Conservation (phyloP, 2,329 filamentous ascomycete species). For the Pseudocercospora fijiensis region DNA sequence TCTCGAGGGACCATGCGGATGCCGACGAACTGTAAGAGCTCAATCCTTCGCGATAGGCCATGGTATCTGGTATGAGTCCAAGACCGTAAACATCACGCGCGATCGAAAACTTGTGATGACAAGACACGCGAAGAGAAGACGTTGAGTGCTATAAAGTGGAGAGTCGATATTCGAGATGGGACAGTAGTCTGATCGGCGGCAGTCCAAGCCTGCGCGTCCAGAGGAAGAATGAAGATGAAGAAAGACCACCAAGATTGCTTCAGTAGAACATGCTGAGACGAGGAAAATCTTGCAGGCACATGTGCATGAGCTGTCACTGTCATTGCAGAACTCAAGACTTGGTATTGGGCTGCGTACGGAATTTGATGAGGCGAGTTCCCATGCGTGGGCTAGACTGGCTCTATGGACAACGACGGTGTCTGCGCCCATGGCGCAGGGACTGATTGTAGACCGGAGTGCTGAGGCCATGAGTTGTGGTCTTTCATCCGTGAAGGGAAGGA, state of each 20-base stretch:
- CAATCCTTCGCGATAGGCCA: not conserved
- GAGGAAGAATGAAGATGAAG: too few species aligned
- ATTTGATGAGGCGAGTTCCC: not conserved
- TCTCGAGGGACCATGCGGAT: not conserved
- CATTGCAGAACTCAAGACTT: not conserved
- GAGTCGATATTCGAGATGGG: not conserved
- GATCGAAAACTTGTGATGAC: not conserved
- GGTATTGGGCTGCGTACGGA: not conserved
- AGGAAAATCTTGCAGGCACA: not conserved
- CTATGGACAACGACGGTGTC: not conserved
- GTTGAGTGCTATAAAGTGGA: not conserved
- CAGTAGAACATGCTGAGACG: not conserved
- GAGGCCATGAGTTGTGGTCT: not conserved
- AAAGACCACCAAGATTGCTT: not conserved
- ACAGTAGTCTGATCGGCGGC: not conserved
- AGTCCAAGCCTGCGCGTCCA: not conserved
- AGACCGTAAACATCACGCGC: not conserved
- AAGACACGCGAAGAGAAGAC: not conserved
- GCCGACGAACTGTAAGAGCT: not conserved
- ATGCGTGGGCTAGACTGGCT: not conserved
- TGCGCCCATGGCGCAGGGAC: not conserved
- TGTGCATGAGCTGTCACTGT: not conserved
- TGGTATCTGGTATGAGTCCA: not conserved
- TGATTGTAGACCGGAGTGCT: not conserved
- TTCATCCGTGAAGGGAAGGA: not conserved